These are phyloP conservation scores for Somion occarium DNA, from an alignment of 1,284 basidiomycete species.

Conservation along the genomic window DNA sequence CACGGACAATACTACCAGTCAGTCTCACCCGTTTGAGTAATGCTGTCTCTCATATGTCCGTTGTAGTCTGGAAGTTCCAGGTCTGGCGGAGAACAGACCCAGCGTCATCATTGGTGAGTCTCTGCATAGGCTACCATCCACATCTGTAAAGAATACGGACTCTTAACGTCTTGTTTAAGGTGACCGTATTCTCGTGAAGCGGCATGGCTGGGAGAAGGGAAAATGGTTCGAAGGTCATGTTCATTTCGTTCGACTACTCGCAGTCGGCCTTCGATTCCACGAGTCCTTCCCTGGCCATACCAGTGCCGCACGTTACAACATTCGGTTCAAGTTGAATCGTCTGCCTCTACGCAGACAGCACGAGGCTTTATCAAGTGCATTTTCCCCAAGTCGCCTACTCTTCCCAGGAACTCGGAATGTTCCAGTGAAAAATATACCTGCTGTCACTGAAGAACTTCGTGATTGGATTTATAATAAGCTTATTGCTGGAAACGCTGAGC, in stretches of 20 bases:
- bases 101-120: conserved; percentile 54
- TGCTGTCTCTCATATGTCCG: neutral
- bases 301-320: conserved; percentile 19
- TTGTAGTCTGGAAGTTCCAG: conserved; percentile 49
- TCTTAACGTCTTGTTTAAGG: conserved; percentile 28
- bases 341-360: conserved; percentile 50
- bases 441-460: conserved; percentile 11
- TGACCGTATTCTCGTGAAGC: conserved; percentile 49
- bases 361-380: conserved; percentile 44
- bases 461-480: conserved; percentile 34
- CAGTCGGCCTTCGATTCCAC: conserved; percentile 52
- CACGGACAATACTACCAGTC: conserved; percentile 40
- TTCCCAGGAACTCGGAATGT: conserved; percentile 37
- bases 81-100: conserved; percentile 61
- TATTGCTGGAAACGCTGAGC: conserved; percentile 45
- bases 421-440: conserved; percentile 10
- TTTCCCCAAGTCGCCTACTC: conserved; percentile 33
- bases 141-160: neutral
- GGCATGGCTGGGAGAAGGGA: conserved; percentile 29
- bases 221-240: conserved; percentile 57
- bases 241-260: conserved; percentile 42
- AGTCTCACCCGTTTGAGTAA: conserved; percentile 15
- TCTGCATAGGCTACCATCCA: too few relatives aligned
- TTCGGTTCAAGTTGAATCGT: conserved; percentile 54
- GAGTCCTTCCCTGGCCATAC: conserved; percentile 31